These are phyloP conservation scores for Lactifluus hygrophoroides DNA, from an alignment of 768 basidiomycete species.

Conservation along the genomic window DNA sequence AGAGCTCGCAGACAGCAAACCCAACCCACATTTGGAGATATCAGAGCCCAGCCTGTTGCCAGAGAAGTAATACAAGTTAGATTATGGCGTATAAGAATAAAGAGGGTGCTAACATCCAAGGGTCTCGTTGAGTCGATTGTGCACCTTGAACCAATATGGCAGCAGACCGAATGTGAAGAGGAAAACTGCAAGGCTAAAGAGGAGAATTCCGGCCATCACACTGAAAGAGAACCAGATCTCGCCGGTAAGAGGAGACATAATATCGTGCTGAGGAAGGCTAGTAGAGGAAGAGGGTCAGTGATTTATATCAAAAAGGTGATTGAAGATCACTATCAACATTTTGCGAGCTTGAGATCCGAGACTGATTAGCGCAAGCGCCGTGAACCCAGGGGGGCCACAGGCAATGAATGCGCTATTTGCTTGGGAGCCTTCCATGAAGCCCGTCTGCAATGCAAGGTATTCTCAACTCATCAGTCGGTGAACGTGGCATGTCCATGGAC, in stretches of 20 bases:
- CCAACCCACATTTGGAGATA: conserved; percentile 43
- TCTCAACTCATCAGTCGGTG: background rate
- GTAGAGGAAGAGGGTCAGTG: background rate
- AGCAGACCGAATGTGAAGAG: conserved; percentile 38
- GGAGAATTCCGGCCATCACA: conserved; percentile 32
- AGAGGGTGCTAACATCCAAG: conserved; percentile 32
- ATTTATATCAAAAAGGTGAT: background rate
- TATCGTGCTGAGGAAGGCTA: conserved; percentile 30
- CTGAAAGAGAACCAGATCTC: conserved; percentile 39
- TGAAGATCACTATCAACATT: conserved; percentile 27
- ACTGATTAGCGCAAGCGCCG: conserved; percentile 38
- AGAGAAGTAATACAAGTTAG: background rate
- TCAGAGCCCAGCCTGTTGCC: conserved; percentile 35
- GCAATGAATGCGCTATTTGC: conserved; percentile 42
- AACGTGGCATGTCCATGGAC: background rate
- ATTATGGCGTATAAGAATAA: background rate
- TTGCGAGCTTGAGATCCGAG: conserved; percentile 32
- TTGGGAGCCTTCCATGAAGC: conserved; percentile 39
- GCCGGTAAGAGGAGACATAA: conserved; percentile 33
- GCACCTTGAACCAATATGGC: conserved; percentile 44
- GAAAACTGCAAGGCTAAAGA: conserved; percentile 41
- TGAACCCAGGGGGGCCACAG: conserved; percentile 43
- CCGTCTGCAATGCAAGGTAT: conserved; percentile 28
- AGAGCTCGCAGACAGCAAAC: conserved; percentile 35
- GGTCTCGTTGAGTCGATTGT: conserved; percentile 38